Evolutionary conservation across 768 basidiomycete genomes (phyloP).

Genomic region (Clathrus columnatus): DNA sequence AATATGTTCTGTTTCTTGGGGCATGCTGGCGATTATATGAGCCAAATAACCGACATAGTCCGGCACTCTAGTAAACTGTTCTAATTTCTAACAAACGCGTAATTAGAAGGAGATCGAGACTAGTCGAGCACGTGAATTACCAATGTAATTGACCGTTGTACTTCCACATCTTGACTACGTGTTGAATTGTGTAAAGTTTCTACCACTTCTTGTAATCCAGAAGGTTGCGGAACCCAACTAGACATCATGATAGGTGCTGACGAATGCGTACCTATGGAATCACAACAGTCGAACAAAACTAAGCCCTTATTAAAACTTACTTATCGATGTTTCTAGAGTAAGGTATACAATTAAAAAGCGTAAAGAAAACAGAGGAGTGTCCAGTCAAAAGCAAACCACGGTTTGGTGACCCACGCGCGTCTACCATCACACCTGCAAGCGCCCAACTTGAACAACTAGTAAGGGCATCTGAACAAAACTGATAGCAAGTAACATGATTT

Average conservation of each 20-base stretch:
- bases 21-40: conserved; percentile 77
- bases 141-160: conserved; percentile 75
- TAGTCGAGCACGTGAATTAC: conserved; percentile 30
- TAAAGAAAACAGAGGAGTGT: conserved; percentile 6
- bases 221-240: conserved; percentile 77
- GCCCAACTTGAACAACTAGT: not conserved
- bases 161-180: conserved; percentile 56
- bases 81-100: conserved; percentile 59
- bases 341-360: conserved; percentile 4
- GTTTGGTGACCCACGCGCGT: conserved; percentile 3
- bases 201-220: conserved; percentile 86
- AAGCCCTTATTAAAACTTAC: not conserved
- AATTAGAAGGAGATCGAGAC: conserved; percentile 1
- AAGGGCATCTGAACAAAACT: not conserved
- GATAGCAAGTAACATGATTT: not conserved
- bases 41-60: conserved; percentile 96
- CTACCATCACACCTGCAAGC: conserved; percentile 1
- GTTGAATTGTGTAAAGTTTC: conserved; percentile 89
- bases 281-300: not conserved
- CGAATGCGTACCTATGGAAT: not conserved
- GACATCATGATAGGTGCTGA: conserved; percentile 28
- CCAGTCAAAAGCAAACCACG: conserved; percentile 8
- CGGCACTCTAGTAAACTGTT: conserved; percentile 76
- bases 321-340: not conserved
- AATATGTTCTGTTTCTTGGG: conserved; percentile 84